Percentiles rank a stretch among this genome's conserved stretches.
Evolutionary conservation across 192 early-diverging fungal species (phyloP).

Genomic region (Coemansia sp.): DNA sequence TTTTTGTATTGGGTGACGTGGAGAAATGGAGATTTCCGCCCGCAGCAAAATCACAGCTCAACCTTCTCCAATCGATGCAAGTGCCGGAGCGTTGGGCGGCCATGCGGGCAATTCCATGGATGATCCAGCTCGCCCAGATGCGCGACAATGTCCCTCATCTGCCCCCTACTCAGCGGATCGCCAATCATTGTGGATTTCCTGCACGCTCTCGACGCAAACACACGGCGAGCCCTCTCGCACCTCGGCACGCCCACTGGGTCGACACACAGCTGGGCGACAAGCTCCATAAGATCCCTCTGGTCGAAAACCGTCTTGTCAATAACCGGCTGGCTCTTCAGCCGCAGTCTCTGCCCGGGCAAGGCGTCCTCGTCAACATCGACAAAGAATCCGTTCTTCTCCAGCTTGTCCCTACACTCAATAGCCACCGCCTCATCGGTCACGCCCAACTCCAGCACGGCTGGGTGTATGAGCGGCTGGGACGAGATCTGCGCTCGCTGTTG

Average conservation of each 20-base stretch:
- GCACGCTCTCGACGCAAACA: conserved; percentile 92
- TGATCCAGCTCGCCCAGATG: conserved; percentile 86
- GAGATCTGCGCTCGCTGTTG: conserved; percentile 63
- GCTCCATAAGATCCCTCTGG: conserved; percentile 52
- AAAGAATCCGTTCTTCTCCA: conserved; percentile 82
- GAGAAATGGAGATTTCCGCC: background rate
- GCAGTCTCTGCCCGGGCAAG: conserved; percentile 59
- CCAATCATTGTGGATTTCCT: conserved; percentile 93
- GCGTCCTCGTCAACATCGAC: conserved; percentile 60
- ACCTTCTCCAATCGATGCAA: conserved; percentile 55
- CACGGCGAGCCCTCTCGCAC: conserved; percentile 64
- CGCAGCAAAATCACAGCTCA: background rate
- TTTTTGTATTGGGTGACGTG: background rate
- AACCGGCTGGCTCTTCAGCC: conserved; percentile 70
- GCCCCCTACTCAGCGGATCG: conserved; percentile 60
- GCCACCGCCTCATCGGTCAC: conserved; percentile 77
- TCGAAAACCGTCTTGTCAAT: conserved; percentile 74
- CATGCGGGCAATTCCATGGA: conserved; percentile 99
- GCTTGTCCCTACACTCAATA: conserved; percentile 62
- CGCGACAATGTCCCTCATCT: conserved; percentile 79
- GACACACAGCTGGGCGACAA: conserved; percentile 37
- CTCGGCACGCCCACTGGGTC: conserved; percentile 59
- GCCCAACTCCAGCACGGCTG: conserved; percentile 65
- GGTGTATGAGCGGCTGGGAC: conserved; percentile 72
- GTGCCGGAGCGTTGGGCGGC: conserved; percentile 92